Base-by-base conservation (phyloP, 768 basidiomycete species). In the Galerina sulciceps region DNA sequence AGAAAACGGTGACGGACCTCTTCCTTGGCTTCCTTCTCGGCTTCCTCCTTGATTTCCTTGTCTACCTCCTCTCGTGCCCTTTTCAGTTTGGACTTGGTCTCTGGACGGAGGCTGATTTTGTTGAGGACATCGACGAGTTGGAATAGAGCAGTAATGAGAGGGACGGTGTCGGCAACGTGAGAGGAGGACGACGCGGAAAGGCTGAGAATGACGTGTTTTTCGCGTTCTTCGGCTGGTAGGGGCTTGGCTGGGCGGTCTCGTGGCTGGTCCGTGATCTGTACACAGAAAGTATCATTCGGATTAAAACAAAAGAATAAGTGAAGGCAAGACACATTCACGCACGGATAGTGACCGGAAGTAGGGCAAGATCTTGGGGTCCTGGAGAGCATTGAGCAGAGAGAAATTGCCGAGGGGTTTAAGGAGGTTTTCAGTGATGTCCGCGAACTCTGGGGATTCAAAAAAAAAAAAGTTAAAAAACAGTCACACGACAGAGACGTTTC, bases 261-360 rank as follows among this genome's bases (percentile, higher is more conserved):
- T 8, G 94, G 92, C 67, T 94, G 91, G 77, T 97, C 95, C 22
- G 94, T 93, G 53, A 94, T 83, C 85, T 87, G 62, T 31, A 47
- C 35, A 10, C 49, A 18, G 42, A 4, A 46, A 40, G 13, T 44
- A 22, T 53, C 41, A 45, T 46, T 61, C 54, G 46, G 41, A 51
- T 42, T 26, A 36, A 10, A 26, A n/a, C n/a, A 58, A 40, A 45
- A 56, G n/a, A 48, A 49, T 47, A 56, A 55, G 31, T 45, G 22
- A 43, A 26, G 23, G 10, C n/a, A 36, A 38, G 36, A 20, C 52
- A 61, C 42, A 17, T 17, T 55, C 17, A 80, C 86, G 63, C 60
- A 93, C 90, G 46, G 93, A 87, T 63, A 96, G 82, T 37, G 90
- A 94, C 64, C 91, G 90, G 81, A 97, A 93, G 77, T 91, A 88